Base-by-base conservation (phyloP, 805 yeast species). In the Vanderwaltozyma tropicalis region DNA sequence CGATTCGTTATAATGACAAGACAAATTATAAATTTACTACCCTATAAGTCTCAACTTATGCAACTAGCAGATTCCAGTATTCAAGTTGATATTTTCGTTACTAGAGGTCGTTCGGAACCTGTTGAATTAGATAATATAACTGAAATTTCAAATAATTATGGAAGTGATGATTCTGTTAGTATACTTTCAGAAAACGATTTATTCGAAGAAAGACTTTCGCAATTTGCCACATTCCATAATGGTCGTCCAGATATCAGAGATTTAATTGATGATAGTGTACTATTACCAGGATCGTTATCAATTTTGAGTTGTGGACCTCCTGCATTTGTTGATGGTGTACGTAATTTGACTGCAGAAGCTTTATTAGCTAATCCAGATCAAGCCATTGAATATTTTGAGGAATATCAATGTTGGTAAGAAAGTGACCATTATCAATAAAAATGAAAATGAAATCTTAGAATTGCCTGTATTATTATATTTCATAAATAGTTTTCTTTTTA, bases 311-410 rank as follows among this genome's bases (percentile, higher is more conserved):
- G 87, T 61, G 86, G 86, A 4, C 80, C 78, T 34, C 74, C 75
- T 19, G 39, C 50, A 8, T 67, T 78, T 69, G 78, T 68, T 41
- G 88, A 79, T 52, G 64, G 59, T 2, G 46, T 75, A n/a, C 66
- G 88, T 50, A 54, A 62, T 31, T 50, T 65, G 4, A 69, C 75
- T 7, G 66, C 72, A 1, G 41, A 61, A 33, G 52, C 68, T 5
- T 38, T 47, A 43, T 48, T 73, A 35, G 58, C 64, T 25, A 43
- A 57, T 21, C 58, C 61, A 37, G 54, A 66, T 13, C 63, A 68
- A 34, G 67, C 82, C 31, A 71, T 82, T 15, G 88, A 80, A 43
- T 77, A 77, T 49, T 78, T 67, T 51, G 94, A 85, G 53, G 88
- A 81, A 51, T 68, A 80, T 34, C 86, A 80, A 60, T 66, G 71